Base-by-base conservation (phyloP, 495 filamentous ascomycete species). In the Penicillium soppii region DNA sequence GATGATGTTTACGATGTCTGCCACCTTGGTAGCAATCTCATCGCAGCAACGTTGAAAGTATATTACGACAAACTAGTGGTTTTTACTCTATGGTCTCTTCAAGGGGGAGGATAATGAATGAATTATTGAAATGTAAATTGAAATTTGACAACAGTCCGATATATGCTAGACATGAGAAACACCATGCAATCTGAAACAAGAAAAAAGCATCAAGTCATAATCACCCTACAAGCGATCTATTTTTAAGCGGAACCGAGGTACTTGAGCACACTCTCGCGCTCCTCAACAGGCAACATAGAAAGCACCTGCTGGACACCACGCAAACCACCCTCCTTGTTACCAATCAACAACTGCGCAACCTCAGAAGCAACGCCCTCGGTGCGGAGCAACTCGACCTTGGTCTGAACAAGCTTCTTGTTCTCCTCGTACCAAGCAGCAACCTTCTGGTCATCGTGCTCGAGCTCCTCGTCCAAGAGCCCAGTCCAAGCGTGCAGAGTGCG, bases 391-490 rank as follows among this genome's bases (percentile, higher is more conserved):
- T 97, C 91, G 36, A 97, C 76, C 80, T 91, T 94, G 41, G 77
- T 72, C 52, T 86, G 74, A 12, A 97, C 82, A 5, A 74, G 66
- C 75, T 92, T 90, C 62, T 89, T 81, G 70, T 97, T 95, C 74
- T 96, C 88, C 79, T 98, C 94, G 65, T 96, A 97, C 95, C 95
- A 98, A 50, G 80, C 73, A n/a, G 91, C 88, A 29, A 97, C 94
- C 56, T 85, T 85, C 41, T 79, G 80, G 66, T 98, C 94, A 44
- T 88, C 82, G 32, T 75, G 75, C 26, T 88, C 81, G 66, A 96
- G 90, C 23, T 77, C 74, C 3, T 69, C 60, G 52, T 85, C 74
- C 15, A 83, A 56, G 38, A 95, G 71, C 27, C 79, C 85, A 30
- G 81, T 86, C 91, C 91, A 97, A 21, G 89, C 82, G 66, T 81